phyloP scores from a whole-genome alignment of 2,329 filamentous ascomycete genomes.

The Teratosphaeria viscida region DNA sequence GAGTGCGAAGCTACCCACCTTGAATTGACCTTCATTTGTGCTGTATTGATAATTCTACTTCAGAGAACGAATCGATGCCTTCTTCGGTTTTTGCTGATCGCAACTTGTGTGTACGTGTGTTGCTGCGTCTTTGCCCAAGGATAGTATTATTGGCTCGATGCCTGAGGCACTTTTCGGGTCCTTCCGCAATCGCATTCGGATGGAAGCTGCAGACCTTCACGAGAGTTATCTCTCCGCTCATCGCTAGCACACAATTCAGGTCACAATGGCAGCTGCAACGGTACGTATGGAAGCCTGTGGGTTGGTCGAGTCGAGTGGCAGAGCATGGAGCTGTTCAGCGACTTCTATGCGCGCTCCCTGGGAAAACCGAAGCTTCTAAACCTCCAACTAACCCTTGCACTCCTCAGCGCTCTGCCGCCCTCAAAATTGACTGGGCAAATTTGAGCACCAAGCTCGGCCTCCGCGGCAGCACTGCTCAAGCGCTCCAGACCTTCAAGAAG shows the following conservation, averaged over 20 bases:
- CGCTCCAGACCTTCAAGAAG: slow-evolving; percentile 97
- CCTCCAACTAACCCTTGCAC: background rate
- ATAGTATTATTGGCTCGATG: background rate
- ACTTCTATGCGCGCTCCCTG: background rate
- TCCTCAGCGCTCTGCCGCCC: slow-evolving; percentile 81
- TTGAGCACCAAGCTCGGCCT: slow-evolving; percentile 89
- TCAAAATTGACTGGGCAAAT: slow-evolving; percentile 99
- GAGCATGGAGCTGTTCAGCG: background rate
- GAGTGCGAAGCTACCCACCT: background rate
- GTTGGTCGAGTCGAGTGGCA: background rate
- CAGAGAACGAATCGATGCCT: background rate
- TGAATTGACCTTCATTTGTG: background rate
- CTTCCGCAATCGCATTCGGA: background rate
- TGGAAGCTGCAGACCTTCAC: background rate
- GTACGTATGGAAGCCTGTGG: slow-evolving; percentile 12
- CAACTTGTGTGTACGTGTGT: background rate
- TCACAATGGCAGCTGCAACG: slow-evolving; percentile 22
- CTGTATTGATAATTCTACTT: background rate
- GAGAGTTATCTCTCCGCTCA: slow-evolving; percentile 1
- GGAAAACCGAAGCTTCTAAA: background rate
- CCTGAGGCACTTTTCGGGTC: background rate
- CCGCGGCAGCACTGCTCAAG: slow-evolving; percentile 82
- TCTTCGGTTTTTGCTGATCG: background rate
- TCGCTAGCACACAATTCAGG: slow-evolving; percentile 1
- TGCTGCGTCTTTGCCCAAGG: background rate